Base-by-base conservation (phyloP, 2,329 filamentous ascomycete species). In the Nemania diffusa region DNA sequence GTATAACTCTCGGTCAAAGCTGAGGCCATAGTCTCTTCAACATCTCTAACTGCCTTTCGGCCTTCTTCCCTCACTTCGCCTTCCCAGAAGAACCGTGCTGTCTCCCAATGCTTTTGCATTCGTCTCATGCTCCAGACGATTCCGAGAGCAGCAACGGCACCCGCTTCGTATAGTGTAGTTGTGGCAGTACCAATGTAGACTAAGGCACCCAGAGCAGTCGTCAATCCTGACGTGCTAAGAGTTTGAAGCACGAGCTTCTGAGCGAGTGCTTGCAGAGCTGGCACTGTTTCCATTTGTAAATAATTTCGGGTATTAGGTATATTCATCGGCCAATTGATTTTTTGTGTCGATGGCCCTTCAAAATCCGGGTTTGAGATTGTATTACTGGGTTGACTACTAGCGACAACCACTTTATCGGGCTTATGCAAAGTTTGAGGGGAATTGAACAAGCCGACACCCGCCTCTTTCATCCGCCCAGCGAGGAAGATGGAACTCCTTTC, bases 401-500 rank as follows among this genome's bases (percentile, higher is more conserved):
- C 48, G 17, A 53, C n/a, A 13, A 11, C 27, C 4, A 34, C 32
- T 15, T 48, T 52, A 27, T 44, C 8, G 48, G 50, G 34, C 24
- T 53, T 24, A 66, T 50, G 17, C 62, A 61, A 56, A 53, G 37
- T 8, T 60, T 59, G 32, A 62, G 69, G 55, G 59, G 66, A 32
- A 32, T 66, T 59, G 57, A 34, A 42, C 22, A 57, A 66, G 69
- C 6, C 59, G 29, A 78, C 76, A 20, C 77, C 76, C 2, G 80
- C 78, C 68, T 84, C 90, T 20, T 88, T 85, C 73, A 97, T 89
- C 55, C 90, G 88, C 0, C 95, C 95, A 6, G 92, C 88, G 1
- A 97, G 86, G 79, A 91, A 97, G 53, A 97, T 90, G n/a, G 93
- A 86, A 62, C 90, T 90, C 73, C 90, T 90, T 78, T 97, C 94